A percentile compares a stretch with the other conserved stretches of the same genome.
Conservation (phyloP, 805 yeast genomes). For the Pichia nakasei region DNA sequence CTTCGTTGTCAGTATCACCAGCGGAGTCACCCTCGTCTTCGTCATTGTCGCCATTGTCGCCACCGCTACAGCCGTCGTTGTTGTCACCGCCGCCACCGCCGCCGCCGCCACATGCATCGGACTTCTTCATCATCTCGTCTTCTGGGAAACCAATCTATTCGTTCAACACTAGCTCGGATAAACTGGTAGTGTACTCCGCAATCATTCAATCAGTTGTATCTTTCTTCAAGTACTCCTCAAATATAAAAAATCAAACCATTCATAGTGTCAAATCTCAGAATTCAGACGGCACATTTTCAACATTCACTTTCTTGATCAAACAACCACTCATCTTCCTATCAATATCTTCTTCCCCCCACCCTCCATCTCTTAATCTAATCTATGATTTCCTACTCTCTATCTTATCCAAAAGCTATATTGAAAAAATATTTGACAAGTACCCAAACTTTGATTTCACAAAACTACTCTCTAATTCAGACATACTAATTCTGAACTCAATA, state of each 20-base stretch:
- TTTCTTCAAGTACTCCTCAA: constrained; percentile 44
- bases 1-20: too few species aligned
- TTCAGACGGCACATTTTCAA: constrained; percentile 23
- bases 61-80: too few species aligned
- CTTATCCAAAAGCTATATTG: constrained; percentile 69
- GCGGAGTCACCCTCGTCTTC: too few species aligned
- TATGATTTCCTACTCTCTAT: constrained; percentile 77
- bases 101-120: too few species aligned
- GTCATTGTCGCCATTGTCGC: too few species aligned
- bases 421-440: constrained; percentile 56
- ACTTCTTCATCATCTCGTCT: constrained; percentile 66
- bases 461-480: constrained; percentile 66
- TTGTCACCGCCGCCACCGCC: too few species aligned
- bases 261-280: constrained; percentile 43
- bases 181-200: constrained; percentile 65
- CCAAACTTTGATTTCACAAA: constrained; percentile 78
- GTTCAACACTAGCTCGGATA: constrained; percentile 61
- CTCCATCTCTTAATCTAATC: constrained; percentile 19
- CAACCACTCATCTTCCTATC: constrained; percentile 71
- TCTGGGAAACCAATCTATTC: constrained; percentile 90
- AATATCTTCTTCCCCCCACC: constrained; percentile 19
- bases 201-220: constrained; percentile 71
- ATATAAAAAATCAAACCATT: constrained; percentile 29
- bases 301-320: constrained; percentile 52
- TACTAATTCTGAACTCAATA: constrained; percentile 58